Base-by-base conservation (phyloP, 169 alveolate species). In the Plasmodium billcollinsi region DNA sequence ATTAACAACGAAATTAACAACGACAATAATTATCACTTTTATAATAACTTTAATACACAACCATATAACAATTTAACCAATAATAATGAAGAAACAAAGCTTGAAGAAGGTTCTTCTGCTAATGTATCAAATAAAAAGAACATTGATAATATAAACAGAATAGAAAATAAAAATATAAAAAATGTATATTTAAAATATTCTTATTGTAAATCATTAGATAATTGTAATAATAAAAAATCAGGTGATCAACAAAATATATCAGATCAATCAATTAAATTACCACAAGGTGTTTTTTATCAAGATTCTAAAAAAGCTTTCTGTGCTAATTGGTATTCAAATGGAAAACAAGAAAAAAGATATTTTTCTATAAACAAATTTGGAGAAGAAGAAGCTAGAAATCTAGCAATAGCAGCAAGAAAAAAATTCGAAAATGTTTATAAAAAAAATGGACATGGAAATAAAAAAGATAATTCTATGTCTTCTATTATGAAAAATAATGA, bases 261-360 rank as follows among this genome's bases (percentile, higher is more conserved):
- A 6, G 88, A 86, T 5, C 18, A 20, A 0, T 71, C 92, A 12
- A 88, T 86, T n/a, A 71, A 67, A 43, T 65, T 86, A 54, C 92
- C 92, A 11, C 92, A 86, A 39, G 92, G 92, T 5, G 92, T 86
- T 0, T 86, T 86, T 24, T 86, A 86, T 49, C 92, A 86, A 26
- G 92, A 86, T 73, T 86, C 92, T 2, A 86, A 86, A 24, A 86
- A 86, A 71, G 92, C 92, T 2, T 86, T 86, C 56, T 86, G 92
- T 86, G 96, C 96, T 4, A 94, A 94, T 20, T 94, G 96, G 96
- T 94, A 94, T 58, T 95, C 94, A 14, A 94, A 94, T 90, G 94
- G 96, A 58, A 94, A 94, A 88, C 93, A 95, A 74, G 94, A 93
- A 93, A 95, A 94, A 66, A 49, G 95, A 29, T 94, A 94, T 89